Evolutionary conservation across 768 basidiomycete genomes (phyloP), one percentile per base, ranked within the genome.

Genomic region (Botryobasidium botryosum): DNA sequence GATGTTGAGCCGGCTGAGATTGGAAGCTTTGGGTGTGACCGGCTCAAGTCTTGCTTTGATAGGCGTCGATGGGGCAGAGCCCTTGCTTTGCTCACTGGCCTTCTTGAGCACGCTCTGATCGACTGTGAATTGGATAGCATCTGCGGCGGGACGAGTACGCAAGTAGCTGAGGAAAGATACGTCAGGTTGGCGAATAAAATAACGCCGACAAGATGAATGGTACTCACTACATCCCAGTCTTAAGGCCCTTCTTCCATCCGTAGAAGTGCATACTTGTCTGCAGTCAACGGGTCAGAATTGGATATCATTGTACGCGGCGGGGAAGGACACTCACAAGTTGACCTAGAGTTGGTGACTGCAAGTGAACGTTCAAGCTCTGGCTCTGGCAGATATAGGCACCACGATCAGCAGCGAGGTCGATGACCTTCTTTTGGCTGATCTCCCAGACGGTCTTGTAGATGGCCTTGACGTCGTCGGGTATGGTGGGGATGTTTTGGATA

Each of bases 391-490:
- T 94, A 68, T 79, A 99, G 1, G 94, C 88, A 31, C 91, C 92
- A 49, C 94, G 88, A 60, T 99, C 94, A n/a, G 94, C 94, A 43
- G 94, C 82, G 53, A 99, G 71, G 65, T 99, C 94, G 47, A 99
- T 78, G 51, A 99, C 77, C 59, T 86, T 90, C 83, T 96, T 97
- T 68, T 97, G 92, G 36, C 75, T 79, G 62, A 99, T 91, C 67
- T 99, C 92, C 92, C 92, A 99, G 40, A 96, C 92, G n/a, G 92
- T 99, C 69, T 96, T 96, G 76, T 99, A 99, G 66, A 99, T 90
- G 0, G 85, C 83, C 65, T 94, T 96, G 64, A 91, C 70, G 52
- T 94, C 75, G 47, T 77, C 78, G 2, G 92, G 91, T 52, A 97
- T 87, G 38, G 57, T 72, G 23, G 85, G 79, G 52, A 96, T 87